Evolutionary conservation across 176 grass and related monocot species (phyloP), one percentile per base, ranked within the genome.

Genomic region (Bothriochloa decipiens): DNA sequence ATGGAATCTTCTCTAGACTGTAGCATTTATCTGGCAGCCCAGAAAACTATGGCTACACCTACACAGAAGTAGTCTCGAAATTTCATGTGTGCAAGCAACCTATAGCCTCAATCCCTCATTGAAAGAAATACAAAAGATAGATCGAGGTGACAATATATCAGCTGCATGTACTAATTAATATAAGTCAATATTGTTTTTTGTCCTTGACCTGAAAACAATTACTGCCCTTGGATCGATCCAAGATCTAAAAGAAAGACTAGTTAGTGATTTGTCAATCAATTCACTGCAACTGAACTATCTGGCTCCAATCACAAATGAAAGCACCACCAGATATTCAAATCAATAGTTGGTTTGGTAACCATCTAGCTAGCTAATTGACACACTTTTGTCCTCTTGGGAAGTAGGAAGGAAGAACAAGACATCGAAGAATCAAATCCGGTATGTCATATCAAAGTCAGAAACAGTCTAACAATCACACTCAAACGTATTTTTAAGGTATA

Each of bases 11-110:
- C 81, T 87, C 40, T 83, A 62, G 66, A 74, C 1, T 83, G 68
- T 33, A 64, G 75, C 68, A 90, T 90, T 90, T 83, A 90, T 79
- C 79, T 90, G 74, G 29, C 68, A 87, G 35, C 70, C 74, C 61
- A 75, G 75, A 65, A 86, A 78, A 83, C 68, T 74, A 76, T 68
- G 62, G 47, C 60, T n/a, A n/a, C 37, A 27, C 7, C 12, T 71
- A 64, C 25, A 10, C 61, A 16, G n/a, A n/a, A 5, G 8, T 73
- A 77, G 33, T 55, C 39, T 65, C 80, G 3, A 78, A 90, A 86
- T 86, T 90, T 86, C 88, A 82, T 86, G 79, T 86, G 83, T 90
- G 83, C 83, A 90, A 82, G 66, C 25, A 28, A 60, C 17, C 17
- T 70, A 82, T 65, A 37, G 55, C 9, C 9, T 26, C 58, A 64